Percentiles rank a stretch among this genome's conserved stretches.
Evolutionary conservation across 768 basidiomycete genomes (phyloP).

Genomic region (Fomitopsis serialis): DNA sequence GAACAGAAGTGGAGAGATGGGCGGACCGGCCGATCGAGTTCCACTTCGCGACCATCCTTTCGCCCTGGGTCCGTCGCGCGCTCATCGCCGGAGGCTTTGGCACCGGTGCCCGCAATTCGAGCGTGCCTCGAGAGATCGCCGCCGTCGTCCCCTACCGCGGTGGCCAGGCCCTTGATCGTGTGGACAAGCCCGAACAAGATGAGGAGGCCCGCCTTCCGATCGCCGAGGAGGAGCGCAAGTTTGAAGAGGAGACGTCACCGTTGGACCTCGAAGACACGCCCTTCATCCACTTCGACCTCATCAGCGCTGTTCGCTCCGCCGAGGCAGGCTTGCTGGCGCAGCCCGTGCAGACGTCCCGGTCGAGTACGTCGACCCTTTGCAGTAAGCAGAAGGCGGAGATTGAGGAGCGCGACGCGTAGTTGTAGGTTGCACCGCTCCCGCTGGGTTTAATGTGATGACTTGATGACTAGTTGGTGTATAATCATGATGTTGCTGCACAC

Average conservation of each 20-base stretch:
- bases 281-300: constrained; percentile 89
- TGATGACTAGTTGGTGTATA: no score
- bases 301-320: constrained; percentile 64
- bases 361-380: constrained; percentile 2
- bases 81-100: constrained; percentile 91
- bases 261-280: constrained; percentile 56
- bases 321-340: constrained; percentile 29
- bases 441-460: not conserved
- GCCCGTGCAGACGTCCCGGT: not conserved
- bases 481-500: no score
- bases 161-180: constrained; percentile 23
- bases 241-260: constrained; percentile 17
- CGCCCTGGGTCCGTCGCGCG: constrained; percentile 91
- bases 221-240: constrained; percentile 1
- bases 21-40: constrained; percentile 78
- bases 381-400: not conserved
- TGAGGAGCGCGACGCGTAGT: no score
- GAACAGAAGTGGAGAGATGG: constrained; percentile 86
- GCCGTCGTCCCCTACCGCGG: constrained; percentile 64
- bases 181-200: constrained; percentile 6
- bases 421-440: not conserved
- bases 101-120: constrained; percentile 42
- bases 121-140: constrained; percentile 59
- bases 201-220: constrained; percentile 4
- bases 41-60: constrained; percentile 90